These are phyloP conservation scores for Metschnikowia proteae DNA, from an alignment of 805 yeast species.

Conservation along the genomic window DNA sequence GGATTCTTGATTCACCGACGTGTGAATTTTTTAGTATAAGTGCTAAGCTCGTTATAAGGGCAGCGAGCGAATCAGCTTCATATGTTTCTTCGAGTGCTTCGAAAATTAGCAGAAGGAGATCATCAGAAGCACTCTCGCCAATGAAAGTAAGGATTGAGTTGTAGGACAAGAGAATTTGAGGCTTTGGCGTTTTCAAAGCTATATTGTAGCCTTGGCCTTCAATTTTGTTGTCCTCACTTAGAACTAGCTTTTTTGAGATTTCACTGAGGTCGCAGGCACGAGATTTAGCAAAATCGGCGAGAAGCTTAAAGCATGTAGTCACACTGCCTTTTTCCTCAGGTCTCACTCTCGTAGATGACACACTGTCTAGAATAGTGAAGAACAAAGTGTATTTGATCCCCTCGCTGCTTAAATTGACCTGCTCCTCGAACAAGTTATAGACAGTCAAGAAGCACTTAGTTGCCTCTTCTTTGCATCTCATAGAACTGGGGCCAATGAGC, in stretches of 20 bases:
- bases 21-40: background rate
- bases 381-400: conserved; percentile 6
- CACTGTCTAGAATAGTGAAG: conserved; percentile 8
- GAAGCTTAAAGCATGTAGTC: background rate
- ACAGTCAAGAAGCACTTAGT: conserved; percentile 20
- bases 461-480: conserved; percentile 19
- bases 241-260: conserved; percentile 3
- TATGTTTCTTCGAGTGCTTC: conserved; percentile 8
- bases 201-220: conserved; percentile 1
- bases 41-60: background rate
- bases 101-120: conserved; percentile 5
- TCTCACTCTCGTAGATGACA: conserved; percentile 5
- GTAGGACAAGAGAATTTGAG: conserved; percentile 6
- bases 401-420: background rate
- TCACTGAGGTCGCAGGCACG: background rate
- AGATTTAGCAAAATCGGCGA: conserved; percentile 2
- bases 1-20: background rate
- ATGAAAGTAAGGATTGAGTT: background rate
- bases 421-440: conserved; percentile 13
- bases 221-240: conserved; percentile 1
- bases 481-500: conserved; percentile 13
- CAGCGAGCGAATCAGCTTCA: conserved; percentile 4
- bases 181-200: background rate
- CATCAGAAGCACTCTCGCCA: background rate
- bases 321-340: conserved; percentile 3